phyloP scores from a whole-genome alignment of 2,329 filamentous ascomycete species.

The Beauveria varroae region DNA sequence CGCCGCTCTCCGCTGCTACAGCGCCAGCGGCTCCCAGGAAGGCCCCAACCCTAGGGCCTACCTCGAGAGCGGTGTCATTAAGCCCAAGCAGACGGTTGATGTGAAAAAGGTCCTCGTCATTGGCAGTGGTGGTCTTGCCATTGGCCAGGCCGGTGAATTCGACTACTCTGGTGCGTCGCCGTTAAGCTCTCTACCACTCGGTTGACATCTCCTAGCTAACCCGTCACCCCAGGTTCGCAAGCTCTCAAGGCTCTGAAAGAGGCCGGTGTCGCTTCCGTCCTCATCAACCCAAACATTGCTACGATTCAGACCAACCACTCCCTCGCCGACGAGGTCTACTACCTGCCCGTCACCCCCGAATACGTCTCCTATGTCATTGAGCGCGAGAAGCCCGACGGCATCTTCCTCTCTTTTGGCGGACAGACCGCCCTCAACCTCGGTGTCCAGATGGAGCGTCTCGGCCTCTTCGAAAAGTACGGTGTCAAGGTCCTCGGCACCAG shows the following conservation, averaged over 20 bases:
- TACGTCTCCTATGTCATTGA: constrained; percentile 98
- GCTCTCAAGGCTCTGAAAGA: constrained; percentile 96
- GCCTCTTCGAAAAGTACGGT: constrained; percentile 89
- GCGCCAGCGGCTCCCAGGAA: constrained; percentile 47
- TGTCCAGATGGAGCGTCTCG: constrained; percentile 94
- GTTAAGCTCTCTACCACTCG: constrained; percentile 18
- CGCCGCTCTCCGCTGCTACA: constrained; percentile 35
- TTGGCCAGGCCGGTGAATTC: constrained; percentile 96
- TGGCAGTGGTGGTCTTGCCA: constrained; percentile 88
- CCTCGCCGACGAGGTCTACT: constrained; percentile 95
- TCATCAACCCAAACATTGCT: constrained; percentile 97
- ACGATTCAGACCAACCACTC: constrained; percentile 97
- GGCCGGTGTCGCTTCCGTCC: constrained; percentile 80
- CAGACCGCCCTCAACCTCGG: constrained; percentile 96
- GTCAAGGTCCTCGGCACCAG: constrained; percentile 95
- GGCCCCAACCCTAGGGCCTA: constrained; percentile 82
- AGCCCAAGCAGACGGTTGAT: constrained; percentile 70
- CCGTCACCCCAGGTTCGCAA: constrained; percentile 63
- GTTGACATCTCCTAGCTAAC: constrained; percentile 1
- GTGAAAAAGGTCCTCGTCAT: constrained; percentile 98
- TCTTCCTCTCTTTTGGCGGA: constrained; percentile 94
- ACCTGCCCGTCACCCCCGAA: constrained; percentile 93
- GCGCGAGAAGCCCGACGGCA: constrained; percentile 89
- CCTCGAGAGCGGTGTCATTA: constrained; percentile 78
- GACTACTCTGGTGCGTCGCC: constrained; percentile 80